phyloP scores from a whole-genome alignment of 2,329 filamentous ascomycete species.

The Dryadomyces quercivorus region DNA sequence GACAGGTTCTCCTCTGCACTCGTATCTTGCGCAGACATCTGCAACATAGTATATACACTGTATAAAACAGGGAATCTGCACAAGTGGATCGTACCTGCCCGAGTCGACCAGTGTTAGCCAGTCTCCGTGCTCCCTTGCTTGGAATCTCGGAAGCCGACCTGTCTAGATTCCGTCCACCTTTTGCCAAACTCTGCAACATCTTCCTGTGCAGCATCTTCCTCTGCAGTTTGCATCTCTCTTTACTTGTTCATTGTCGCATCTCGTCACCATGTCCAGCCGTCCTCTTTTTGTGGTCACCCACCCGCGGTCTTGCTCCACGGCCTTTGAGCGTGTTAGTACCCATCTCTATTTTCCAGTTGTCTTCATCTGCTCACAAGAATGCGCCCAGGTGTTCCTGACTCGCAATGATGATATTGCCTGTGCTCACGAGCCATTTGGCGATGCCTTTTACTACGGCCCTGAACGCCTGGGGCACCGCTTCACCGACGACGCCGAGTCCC shows the following conservation, averaged over 20 bases:
- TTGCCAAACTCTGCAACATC: not conserved
- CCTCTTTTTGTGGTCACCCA: constrained; percentile 91
- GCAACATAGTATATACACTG: not conserved
- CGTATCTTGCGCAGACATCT: not conserved
- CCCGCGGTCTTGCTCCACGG: constrained; percentile 88
- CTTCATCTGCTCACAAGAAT: not conserved
- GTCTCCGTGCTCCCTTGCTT: not conserved
- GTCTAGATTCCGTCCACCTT: not conserved
- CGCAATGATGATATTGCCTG: constrained; percentile 69
- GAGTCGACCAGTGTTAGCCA: not conserved
- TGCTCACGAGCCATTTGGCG: constrained; percentile 91
- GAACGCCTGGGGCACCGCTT: constrained; percentile 76
- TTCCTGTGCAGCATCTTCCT: not conserved
- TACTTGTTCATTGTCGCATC: not conserved
- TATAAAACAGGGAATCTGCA: not conserved
- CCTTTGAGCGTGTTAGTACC: constrained; percentile 71
- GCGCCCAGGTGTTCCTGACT: constrained; percentile 82
- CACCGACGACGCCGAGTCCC: constrained; percentile 47
- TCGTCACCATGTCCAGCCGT: constrained; percentile 53
- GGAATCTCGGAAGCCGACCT: too few relatives aligned
- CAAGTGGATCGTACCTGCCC: not conserved
- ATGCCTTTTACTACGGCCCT: constrained; percentile 91
- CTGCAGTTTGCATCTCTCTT: not conserved
- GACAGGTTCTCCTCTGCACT: too few relatives aligned
- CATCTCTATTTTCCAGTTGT: not conserved